A percentile compares a stretch with the other conserved stretches of the same genome.
Evolutionary conservation across 352 stramenopile genomes (phyloP).

Genomic region (Thalassiosira mediterranea): DNA sequence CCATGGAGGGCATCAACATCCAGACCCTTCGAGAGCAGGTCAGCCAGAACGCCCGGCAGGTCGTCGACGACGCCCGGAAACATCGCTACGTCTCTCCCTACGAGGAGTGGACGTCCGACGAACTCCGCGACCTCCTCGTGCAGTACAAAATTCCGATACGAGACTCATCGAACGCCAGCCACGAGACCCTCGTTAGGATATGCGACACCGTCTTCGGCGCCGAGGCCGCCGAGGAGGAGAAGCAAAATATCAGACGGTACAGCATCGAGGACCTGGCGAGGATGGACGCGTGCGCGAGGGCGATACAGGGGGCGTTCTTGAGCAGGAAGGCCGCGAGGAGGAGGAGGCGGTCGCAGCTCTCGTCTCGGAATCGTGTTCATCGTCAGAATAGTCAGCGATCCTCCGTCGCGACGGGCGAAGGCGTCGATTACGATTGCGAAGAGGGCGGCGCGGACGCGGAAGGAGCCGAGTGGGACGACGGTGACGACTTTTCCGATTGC

Average conservation of each 20-base stretch:
- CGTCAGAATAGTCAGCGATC: background rate
- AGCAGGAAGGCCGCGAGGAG: slow-evolving; percentile 21
- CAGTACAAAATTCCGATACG: slow-evolving; percentile 54
- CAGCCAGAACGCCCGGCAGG: slow-evolving; percentile 35
- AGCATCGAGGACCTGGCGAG: slow-evolving; percentile 41
- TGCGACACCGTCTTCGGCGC: slow-evolving; percentile 55
- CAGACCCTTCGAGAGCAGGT: slow-evolving; percentile 1
- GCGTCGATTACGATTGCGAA: slow-evolving; percentile 12
- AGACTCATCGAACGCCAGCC: slow-evolving; percentile 46
- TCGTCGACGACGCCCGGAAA: slow-evolving; percentile 29
- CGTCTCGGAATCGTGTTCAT: background rate
- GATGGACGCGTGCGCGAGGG: slow-evolving; percentile 33
- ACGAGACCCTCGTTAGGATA: slow-evolving; percentile 60
- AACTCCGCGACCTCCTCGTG: slow-evolving; percentile 53
- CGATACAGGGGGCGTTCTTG: slow-evolving; percentile 52
- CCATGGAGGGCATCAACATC: background rate
- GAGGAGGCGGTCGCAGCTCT: background rate
- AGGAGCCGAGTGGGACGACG: slow-evolving; percentile 4
- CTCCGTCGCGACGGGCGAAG: too few species aligned
- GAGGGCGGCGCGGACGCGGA: slow-evolving; percentile 9
- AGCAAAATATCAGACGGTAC: slow-evolving; percentile 15
- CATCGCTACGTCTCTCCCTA: slow-evolving; percentile 45
- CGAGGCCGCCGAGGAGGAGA: slow-evolving; percentile 3
- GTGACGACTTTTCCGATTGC: slow-evolving; percentile 8
- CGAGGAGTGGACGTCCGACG: slow-evolving; percentile 47